Base-by-base conservation (phyloP, 2,329 filamentous ascomycete genomes). In the Neopestalotiopsis sp. region DNA sequence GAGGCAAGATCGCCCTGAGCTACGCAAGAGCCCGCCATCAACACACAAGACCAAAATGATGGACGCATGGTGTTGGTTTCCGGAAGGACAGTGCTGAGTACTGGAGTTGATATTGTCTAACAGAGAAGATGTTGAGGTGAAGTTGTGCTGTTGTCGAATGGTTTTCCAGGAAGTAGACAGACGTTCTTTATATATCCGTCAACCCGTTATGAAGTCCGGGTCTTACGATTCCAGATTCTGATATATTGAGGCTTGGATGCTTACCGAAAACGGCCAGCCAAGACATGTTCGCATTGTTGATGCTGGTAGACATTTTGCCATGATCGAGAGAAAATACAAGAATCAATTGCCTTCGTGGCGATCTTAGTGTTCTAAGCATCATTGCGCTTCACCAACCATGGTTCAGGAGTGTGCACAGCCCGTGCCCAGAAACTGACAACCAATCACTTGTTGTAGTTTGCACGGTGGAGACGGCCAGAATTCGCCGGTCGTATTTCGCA, bases 1-100 rank as follows among this genome's bases (percentile, higher is more conserved):
- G 64, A 68, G 34, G 69, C 71, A 67, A 67, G 70, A 59, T 74
- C 72, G 13, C 72, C 72, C 52, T 74, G 72, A 5, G 72, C 73
- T 49, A 71, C 62, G 28, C 56, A 60, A 24, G 65, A 65, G 61
- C 67, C 57, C n/a, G 62, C 57, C 65, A 69, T 68, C 57, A 69
- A 40, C 20, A 67, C 10, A 28, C 14, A 63, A 59, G 67, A 61
- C 60, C 68, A 66, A 13, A 40, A 12, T 34, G 68, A 67, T 12
- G 65, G 12, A 40, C 68, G 64, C 68, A 69, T 69, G 49, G 5
- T 58, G 52, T 17, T 49, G 3, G 12, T 5, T 59, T 56, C 2
- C 17, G 60, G 34, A 32, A 30, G 14, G 12, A 34, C 4, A 63
- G 45, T 13, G 13, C 12, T 20, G 20, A 52, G 17, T 20, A 28